Base-by-base conservation (phyloP, 2,329 filamentous ascomycete species). In the Xylariaceae sp. region DNA sequence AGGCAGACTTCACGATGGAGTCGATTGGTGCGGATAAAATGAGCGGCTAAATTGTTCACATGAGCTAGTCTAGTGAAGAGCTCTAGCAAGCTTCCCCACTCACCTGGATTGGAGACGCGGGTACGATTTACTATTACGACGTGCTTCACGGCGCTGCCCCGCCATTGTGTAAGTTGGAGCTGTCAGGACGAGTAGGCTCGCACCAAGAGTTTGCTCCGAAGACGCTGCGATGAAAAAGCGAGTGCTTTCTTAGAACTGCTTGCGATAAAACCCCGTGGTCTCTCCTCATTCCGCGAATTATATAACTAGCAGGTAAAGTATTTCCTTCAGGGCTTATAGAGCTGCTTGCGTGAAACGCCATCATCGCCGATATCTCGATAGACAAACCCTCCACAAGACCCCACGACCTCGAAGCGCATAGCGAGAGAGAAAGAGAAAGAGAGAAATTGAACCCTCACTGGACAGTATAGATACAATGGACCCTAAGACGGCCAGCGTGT, bases 21-120 rank as follows among this genome's bases (percentile, higher is more conserved):
- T 55, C 43, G 3, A 58, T 55, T 58, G 55, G 55, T 37, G 52
- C 55, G 55, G 55, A 20, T 58, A 58, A 58, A 58, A 11, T 15
- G 33, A 27, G 30, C 55, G 55, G 55, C 33, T 58, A 58, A 58
- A 58, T 29, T 26, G 24, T 20, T n/a, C 55, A 50, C 50, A 47
- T 39, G 36, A 36, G 43, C 42, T 43, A 46, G 36, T 6, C n/a
- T 29, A 30, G 26, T 18, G 11, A 6, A 18, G 6, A 27, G 15
- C 16, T 39, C 27, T 24, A 6, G 18, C 13, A 32, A 36, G 33
- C 23, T 39, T 20, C 35, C 29, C 16, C n/a, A 21, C 24, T 18
- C 37, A 30, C 45, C 24, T 49, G 26, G 37, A 42, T 55, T 45
- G 45, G 35, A 44, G 39, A 44, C n/a, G 42, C 45, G 30, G 26